phyloP scores from a whole-genome alignment of 2,329 filamentous ascomycete genomes.

The Phoma herbarum region DNA sequence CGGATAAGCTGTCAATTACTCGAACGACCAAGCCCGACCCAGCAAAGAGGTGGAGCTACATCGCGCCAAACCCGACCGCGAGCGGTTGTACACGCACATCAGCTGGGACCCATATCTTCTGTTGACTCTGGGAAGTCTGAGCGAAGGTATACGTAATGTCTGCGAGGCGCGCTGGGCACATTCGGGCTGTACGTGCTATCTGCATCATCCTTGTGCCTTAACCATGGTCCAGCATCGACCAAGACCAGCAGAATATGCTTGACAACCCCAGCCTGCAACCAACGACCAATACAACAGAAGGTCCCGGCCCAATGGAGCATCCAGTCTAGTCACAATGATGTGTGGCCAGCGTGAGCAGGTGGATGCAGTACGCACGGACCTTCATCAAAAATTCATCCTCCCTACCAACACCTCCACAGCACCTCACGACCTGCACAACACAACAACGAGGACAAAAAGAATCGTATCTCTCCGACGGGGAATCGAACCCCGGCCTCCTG shows the following conservation, averaged over 20 bases:
- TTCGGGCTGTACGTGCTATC: neutral
- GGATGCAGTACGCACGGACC: slow-evolving; percentile 1
- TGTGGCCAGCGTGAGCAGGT: neutral
- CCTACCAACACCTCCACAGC: neutral
- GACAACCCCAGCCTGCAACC: neutral
- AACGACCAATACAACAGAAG: neutral
- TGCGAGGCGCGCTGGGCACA: too few species aligned
- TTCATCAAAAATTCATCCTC: slow-evolving; percentile 1
- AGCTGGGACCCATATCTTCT: neutral
- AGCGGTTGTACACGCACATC: neutral
- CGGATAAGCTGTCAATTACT: neutral
- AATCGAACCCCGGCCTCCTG: slow-evolving; percentile 24
- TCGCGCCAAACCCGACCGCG: neutral
- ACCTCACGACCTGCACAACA: neutral
- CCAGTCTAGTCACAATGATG: neutral
- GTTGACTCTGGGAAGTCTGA: too few species aligned
- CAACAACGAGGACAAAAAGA: neutral
- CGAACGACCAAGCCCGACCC: neutral
- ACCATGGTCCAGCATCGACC: neutral
- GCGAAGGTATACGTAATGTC: too few species aligned
- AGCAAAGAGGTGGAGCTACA: neutral
- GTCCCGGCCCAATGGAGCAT: neutral
- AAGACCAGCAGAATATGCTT: neutral
- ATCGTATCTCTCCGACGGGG: slow-evolving; percentile 22
- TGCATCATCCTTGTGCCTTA: neutral